phyloP scores from a whole-genome alignment of 176 grass and related monocot species.

The Oryza officinalis region DNA sequence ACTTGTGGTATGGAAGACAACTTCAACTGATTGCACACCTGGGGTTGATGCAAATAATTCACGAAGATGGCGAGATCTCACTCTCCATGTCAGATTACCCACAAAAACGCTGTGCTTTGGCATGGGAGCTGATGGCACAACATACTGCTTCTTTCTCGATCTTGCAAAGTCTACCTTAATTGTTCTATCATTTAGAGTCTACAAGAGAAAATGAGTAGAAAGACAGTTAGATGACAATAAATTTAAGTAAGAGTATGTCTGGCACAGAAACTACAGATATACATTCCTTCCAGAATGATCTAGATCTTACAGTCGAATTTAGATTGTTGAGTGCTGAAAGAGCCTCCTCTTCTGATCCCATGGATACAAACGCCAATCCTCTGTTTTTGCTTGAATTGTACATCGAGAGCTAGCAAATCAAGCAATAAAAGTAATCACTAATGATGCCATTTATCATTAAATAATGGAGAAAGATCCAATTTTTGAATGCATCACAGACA shows the following conservation, averaged over 20 bases:
- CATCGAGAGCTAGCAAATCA: conserved; percentile 77
- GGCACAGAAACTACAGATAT: not conserved
- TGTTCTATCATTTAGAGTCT: conserved; percentile 70
- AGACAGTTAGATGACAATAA: not conserved
- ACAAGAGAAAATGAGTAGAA: conserved; percentile 17
- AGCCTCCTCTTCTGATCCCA: conserved; percentile 86
- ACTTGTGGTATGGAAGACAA: conserved; percentile 75
- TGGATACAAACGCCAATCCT: conserved; percentile 92
- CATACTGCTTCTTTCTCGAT: conserved; percentile 65
- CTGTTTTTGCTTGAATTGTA: conserved; percentile 77
- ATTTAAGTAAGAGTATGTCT: conserved; percentile 8
- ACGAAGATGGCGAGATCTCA: conserved; percentile 73
- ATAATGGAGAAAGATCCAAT: not conserved
- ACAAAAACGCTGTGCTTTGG: conserved; percentile 66
- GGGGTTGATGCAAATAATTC: conserved; percentile 63
- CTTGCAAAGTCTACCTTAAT: conserved; percentile 81
- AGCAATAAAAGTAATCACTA: conserved; percentile 33
- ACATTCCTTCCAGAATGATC: not conserved
- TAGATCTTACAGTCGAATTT: conserved; percentile 68
- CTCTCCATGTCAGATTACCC: conserved; percentile 80
- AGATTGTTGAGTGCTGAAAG: conserved; percentile 60
- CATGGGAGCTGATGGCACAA: conserved; percentile 11
- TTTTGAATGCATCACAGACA: not conserved
- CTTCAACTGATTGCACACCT: conserved; percentile 70
- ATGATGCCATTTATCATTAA: not conserved